phyloP scores from a whole-genome alignment of 2,329 filamentous ascomycete species.

The Parasarocladium wereldwijsianum region DNA sequence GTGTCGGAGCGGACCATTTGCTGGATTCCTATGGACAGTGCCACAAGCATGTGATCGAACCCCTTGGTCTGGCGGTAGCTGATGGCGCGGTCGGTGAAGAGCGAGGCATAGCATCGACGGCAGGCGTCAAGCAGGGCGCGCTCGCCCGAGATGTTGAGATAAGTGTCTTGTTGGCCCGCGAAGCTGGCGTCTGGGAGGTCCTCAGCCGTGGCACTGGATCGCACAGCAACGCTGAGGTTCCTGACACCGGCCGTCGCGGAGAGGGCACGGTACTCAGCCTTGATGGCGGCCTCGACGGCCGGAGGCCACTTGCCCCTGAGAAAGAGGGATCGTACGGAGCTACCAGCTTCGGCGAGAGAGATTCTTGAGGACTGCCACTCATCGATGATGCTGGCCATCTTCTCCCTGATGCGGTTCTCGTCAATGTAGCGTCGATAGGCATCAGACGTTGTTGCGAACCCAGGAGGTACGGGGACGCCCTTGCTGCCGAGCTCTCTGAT shows the following conservation, averaged over 20 bases:
- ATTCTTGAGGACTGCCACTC: constrained; percentile 16
- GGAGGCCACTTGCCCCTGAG: constrained; percentile 16
- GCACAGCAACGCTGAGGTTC: constrained; percentile 19
- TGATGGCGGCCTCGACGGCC: constrained; percentile 14
- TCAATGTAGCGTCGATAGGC: constrained; percentile 20
- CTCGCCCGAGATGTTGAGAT: constrained; percentile 18
- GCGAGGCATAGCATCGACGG: constrained; percentile 20
- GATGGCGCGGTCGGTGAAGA: constrained; percentile 22
- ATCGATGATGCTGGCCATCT: constrained; percentile 12
- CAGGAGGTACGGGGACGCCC: constrained; percentile 17
- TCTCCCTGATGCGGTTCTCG: constrained; percentile 15
- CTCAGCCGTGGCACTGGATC: constrained; percentile 23
- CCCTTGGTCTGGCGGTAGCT: constrained; percentile 16
- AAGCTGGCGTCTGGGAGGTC: constrained; percentile 23
- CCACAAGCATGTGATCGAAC: constrained; percentile 14
- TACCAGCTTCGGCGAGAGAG: constrained; percentile 16
- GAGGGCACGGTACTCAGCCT: constrained; percentile 14
- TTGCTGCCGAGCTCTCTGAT: constrained; percentile 14
- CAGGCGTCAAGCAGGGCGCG: constrained; percentile 18
- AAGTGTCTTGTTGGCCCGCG: constrained; percentile 22
- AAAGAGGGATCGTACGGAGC: constrained; percentile 15
- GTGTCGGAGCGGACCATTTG: constrained; percentile 18
- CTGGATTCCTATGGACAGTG: constrained; percentile 16
- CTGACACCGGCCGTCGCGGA: constrained; percentile 8
- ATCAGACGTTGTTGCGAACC: constrained; percentile 19